These are phyloP conservation scores for Geotrichum australiense DNA, from an alignment of 1,139 yeast genomes.

Conservation along the genomic window DNA sequence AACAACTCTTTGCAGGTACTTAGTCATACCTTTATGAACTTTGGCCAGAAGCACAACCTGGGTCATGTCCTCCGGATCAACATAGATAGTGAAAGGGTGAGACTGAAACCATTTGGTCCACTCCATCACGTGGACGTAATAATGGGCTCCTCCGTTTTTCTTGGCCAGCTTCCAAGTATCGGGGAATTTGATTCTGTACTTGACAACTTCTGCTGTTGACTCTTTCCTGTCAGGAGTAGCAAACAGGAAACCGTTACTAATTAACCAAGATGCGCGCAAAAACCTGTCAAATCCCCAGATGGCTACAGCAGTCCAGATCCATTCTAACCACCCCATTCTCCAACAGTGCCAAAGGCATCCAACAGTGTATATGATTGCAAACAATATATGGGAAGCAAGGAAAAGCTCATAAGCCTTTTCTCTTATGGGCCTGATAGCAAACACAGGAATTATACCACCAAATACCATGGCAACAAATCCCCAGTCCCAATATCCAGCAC, in stretches of 20 bases:
- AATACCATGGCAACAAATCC: conserved; percentile 48
- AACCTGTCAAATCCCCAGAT: conserved; percentile 60
- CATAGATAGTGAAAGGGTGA: conserved; percentile 46
- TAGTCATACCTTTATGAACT: conserved; percentile 28
- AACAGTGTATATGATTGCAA: conserved; percentile 50
- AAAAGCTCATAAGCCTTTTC: conserved; percentile 58
- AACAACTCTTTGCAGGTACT: conserved; percentile 22
- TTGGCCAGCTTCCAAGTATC: conserved; percentile 28
- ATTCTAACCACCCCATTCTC: conserved; percentile 41
- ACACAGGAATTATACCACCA: conserved; percentile 39
- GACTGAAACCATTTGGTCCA: conserved; percentile 47
- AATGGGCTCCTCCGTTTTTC: conserved; percentile 26
- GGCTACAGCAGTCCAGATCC: conserved; percentile 48
- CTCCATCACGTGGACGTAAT: conserved; percentile 37
- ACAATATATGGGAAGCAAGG: conserved; percentile 47
- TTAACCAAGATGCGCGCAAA: conserved; percentile 42
- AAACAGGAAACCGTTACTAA: conserved; percentile 10
- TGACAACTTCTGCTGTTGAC: conserved; percentile 34
- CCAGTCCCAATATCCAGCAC: conserved; percentile 37
- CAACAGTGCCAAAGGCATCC: conserved; percentile 56
- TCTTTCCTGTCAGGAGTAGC: conserved; percentile 21
- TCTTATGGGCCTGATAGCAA: conserved; percentile 47
- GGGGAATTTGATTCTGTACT: conserved; percentile 33
- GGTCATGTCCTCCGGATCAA: conserved; percentile 27
- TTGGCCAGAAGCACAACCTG: conserved; percentile 36